Base-by-base conservation (phyloP, 2,329 filamentous ascomycete genomes). In the Zarea fungicola region DNA sequence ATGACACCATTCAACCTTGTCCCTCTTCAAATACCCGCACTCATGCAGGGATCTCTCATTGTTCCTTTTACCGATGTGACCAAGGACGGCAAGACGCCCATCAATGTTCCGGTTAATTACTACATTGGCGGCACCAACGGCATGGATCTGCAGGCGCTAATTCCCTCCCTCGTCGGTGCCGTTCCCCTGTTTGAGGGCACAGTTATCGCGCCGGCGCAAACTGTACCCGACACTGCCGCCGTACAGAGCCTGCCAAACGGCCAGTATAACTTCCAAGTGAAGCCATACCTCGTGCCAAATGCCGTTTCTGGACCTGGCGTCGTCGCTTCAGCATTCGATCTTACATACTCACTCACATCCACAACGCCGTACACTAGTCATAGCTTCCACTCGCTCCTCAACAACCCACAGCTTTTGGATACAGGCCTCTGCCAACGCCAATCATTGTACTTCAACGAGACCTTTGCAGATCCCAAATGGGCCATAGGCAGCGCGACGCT, bases 1-100 rank as follows among this genome's bases (percentile, higher is more conserved):
- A 41, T 41, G 39, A 41, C 39, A 6, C 4, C 39, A 5, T 22
- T 41, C n/a, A 41, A 41, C 39, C 21, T 26, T 5, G 39, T 25
- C 4, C 41, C 41, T 9, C 41, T 43, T 13, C 41, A 43, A 18
- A 43, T 43, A 7, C 41, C 41, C 25, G 10, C 25, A 16, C 41
- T 43, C 41, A 43, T 43, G 41, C 6, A 19, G n/a, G 41, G 25
- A 5, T 5, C 41, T n/a, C 13, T 43, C 23, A 18, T 19, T 14
- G 41, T 32, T 18, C 23, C 23, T 4, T 43, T 29, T 26, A 8
- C 14, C 18, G 41, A 43, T 14, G 41, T 43, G 10, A 43, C 11
- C 23, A 43, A 43, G 41, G 41, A 43, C 23, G 41, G 41, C 25
- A 43, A 43, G 26, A 43, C 41, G 26, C 23, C 41, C 11, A 10